These are phyloP conservation scores for Tetrapisispora pingtungensis DNA, from an alignment of 805 yeast species.

Conservation along the genomic window DNA sequence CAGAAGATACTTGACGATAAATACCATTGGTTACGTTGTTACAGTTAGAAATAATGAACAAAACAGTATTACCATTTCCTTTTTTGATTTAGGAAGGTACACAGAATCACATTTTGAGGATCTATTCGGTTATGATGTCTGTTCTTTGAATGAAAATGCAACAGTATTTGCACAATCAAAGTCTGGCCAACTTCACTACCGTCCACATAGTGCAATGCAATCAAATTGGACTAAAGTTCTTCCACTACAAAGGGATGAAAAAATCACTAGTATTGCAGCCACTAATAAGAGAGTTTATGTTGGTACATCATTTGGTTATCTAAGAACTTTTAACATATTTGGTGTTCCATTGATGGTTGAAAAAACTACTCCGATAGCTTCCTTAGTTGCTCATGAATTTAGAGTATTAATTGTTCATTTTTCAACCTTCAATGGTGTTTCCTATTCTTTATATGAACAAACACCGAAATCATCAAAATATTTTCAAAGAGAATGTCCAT, in stretches of 20 bases:
- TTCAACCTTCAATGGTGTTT: constrained; percentile 20
- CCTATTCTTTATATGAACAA: constrained; percentile 24
- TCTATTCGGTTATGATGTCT: constrained; percentile 57
- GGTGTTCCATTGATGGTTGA: constrained; percentile 68
- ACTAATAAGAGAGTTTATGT: constrained; percentile 51
- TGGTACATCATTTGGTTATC: constrained; percentile 67
- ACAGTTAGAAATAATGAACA: constrained; percentile 51
- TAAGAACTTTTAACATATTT: constrained; percentile 57
- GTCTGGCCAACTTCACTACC: constrained; percentile 44
- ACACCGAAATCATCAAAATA: constrained; percentile 23
- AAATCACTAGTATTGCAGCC: constrained; percentile 59
- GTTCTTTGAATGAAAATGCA: constrained; percentile 61
- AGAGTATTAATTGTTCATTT: constrained; percentile 44
- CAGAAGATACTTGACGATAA: constrained; percentile 73
- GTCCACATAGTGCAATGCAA: constrained; percentile 55
- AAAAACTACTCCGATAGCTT: constrained; percentile 61
- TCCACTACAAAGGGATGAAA: constrained; percentile 43
- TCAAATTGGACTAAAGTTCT: constrained; percentile 65
- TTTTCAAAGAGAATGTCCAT: constrained; percentile 36
- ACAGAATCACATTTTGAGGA: constrained; percentile 84
- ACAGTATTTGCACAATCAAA: constrained; percentile 47
- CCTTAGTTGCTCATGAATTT: constrained; percentile 53
- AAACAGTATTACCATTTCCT: constrained; percentile 73
- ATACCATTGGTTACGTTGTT: constrained; percentile 73
- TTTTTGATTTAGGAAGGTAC: constrained; percentile 67